These are phyloP conservation scores for Hypoxylon sp. DNA, from an alignment of 2,329 filamentous ascomycete species.

Conservation along the genomic window DNA sequence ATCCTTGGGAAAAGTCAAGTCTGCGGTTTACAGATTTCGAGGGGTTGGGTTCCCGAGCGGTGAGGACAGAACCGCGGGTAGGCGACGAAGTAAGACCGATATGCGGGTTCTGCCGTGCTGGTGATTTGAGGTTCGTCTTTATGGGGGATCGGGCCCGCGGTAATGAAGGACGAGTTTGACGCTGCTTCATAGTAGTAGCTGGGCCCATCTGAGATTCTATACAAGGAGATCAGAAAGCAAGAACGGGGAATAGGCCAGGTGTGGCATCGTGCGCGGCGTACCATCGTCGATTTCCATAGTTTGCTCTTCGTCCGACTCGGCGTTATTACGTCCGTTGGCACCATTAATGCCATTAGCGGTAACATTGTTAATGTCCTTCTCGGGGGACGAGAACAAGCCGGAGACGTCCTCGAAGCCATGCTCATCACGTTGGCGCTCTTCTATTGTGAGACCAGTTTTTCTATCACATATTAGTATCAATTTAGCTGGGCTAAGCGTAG, in stretches of 20 bases:
- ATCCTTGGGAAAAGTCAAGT: conserved; percentile 65
- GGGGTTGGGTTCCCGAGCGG: conserved; percentile 51
- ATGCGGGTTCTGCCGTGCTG: conserved; percentile 73
- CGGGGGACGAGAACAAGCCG: conserved; percentile 89
- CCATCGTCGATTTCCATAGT: conserved; percentile 70
- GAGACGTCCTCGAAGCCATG: conserved; percentile 92
- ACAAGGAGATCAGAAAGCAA: conserved; percentile 21
- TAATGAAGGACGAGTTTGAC: conserved; percentile 63
- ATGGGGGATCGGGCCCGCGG: conserved; percentile 71
- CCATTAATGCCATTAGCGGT: conserved; percentile 51
- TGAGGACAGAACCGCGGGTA: conserved; percentile 57
- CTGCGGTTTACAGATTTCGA: conserved; percentile 65
- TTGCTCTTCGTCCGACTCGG: conserved; percentile 57
- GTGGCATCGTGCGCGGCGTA: conserved; percentile 55
- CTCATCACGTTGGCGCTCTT: conserved; percentile 88
- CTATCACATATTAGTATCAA: conserved; percentile 63
- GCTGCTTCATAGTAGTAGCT: conserved; percentile 67
- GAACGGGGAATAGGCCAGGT: background rate
- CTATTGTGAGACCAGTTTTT: conserved; percentile 89
- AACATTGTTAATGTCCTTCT: conserved; percentile 62
- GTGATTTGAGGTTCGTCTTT: conserved; percentile 73
- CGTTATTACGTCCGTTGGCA: conserved; percentile 51
- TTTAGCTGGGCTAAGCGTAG: background rate
- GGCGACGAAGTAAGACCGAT: conserved; percentile 69
- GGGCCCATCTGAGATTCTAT: conserved; percentile 69